Base-by-base conservation (phyloP, 257 asterid genomes). In the Coffea canephora region DNA sequence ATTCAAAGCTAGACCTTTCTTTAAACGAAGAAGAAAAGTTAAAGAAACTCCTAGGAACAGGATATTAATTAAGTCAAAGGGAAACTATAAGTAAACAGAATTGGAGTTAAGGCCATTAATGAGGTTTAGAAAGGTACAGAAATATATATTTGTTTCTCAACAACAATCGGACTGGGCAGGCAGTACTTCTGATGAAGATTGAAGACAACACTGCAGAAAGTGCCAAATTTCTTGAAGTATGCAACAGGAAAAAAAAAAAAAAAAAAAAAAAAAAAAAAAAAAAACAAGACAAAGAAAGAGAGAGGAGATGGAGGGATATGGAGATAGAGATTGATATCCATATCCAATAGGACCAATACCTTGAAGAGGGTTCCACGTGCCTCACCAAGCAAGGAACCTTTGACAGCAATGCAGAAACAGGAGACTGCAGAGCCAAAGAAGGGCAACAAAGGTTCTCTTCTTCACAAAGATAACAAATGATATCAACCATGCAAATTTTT, bases 401-500 rank as follows among this genome's bases (percentile, higher is more conserved):
- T 0, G 96, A 71, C 81, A 95, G 83, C 83, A 95, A 82, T 54
- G 71, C 87, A 69, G 97, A 83, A 50, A 93, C 85, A 1, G 98
- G 93, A 23, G 96, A 82, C 3, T 89, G 88, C 54, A 95, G 78
- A 68, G 97, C 97, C 69, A 49, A 67, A 50, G 83, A 78, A 11
- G 96, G 97, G 69, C 97, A 90, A 14, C 62, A 50, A 9, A 90
- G 77, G 65, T 91, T 91, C 68, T 91, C 95, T 31, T 87, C 82
- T 68, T 69, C 75, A 74, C 97, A 91, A 16, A 95, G 96, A 68
- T 81, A 90, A 83, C 92, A 92, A 34, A 93, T 85, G 1, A 95
- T 75, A 75, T 95, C 97, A 48, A 91, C 99, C 97, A 92, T 92
- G 83, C 91, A 91, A 48, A 95, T 43, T 81, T 93, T 95, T 67